Evolutionary conservation across 768 basidiomycete genomes (phyloP).

Genomic region (Serendipita indica): DNA sequence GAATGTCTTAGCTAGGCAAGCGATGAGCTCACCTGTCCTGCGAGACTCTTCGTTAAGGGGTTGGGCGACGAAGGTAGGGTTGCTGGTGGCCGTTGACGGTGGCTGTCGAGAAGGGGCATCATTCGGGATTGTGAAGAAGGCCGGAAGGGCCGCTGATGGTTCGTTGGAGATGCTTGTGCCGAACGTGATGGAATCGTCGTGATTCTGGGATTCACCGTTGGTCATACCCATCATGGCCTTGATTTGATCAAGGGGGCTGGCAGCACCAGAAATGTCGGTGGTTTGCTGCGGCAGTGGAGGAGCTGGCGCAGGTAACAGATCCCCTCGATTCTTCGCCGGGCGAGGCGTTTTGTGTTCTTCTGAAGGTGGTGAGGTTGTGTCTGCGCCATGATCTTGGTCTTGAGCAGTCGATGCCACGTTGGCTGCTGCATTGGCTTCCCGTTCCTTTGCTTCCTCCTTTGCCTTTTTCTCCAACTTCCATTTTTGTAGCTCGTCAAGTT

Average conservation of each 20-base stretch:
- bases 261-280: neutral
- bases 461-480: conserved; percentile 8
- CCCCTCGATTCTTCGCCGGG: neutral
- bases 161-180: neutral
- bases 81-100: neutral
- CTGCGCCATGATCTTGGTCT: neutral
- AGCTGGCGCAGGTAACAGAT: neutral
- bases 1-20: too few relatives aligned
- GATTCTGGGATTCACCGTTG: neutral
- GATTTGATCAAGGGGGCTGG: neutral
- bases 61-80: neutral
- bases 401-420: neutral
- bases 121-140: neutral
- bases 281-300: neutral
- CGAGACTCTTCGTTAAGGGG: neutral
- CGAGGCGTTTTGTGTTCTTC: conserved; percentile 6
- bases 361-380: too few relatives aligned
- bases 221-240: conserved; percentile 3
- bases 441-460: conserved; percentile 1
- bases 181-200: neutral
- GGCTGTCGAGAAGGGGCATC: neutral
- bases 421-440: neutral
- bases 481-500: conserved; percentile 5
- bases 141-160: neutral
- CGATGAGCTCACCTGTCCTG: neutral